Conservation (phyloP, 2,329 filamentous ascomycete species). For the Aspergillus niger region DNA sequence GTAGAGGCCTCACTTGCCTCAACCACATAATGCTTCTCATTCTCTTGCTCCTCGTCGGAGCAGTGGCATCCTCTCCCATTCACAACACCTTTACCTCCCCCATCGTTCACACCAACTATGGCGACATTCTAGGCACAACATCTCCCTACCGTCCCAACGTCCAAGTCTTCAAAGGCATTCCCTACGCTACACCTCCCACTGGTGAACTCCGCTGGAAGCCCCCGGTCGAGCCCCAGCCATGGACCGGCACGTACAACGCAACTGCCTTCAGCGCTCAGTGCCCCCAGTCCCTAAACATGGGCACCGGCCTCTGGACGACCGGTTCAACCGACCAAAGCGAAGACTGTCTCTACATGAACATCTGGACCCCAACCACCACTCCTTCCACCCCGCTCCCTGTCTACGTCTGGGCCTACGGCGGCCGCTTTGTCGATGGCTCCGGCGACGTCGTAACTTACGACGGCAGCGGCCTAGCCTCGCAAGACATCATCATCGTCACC, state of each 20-base stretch:
- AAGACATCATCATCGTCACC: slow-evolving; percentile 24
- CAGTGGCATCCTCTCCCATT: too few relatives aligned
- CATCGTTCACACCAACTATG: slow-evolving; percentile 17
- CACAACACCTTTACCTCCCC: background rate
- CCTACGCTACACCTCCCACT: slow-evolving; percentile 17
- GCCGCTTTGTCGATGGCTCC: slow-evolving; percentile 17
- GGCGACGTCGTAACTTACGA: slow-evolving; percentile 22
- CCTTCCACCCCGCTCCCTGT: slow-evolving; percentile 23
- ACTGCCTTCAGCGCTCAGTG: slow-evolving; percentile 24
- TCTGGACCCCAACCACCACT: slow-evolving; percentile 26
- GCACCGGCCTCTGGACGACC: slow-evolving; percentile 20
- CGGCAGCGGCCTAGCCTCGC: slow-evolving; percentile 20
- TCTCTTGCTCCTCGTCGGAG: too few relatives aligned
- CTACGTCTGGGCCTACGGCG: slow-evolving; percentile 23
- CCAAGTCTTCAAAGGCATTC: slow-evolving; percentile 28
- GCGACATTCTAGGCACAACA: slow-evolving; percentile 23
- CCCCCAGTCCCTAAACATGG: slow-evolving; percentile 20
- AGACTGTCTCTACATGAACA: slow-evolving; percentile 26
- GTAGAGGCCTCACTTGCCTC: too few relatives aligned
- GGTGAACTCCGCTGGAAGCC: slow-evolving; percentile 11
- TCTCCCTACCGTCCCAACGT: slow-evolving; percentile 22
- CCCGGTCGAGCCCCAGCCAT: slow-evolving; percentile 1
- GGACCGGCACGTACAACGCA: slow-evolving; percentile 16
- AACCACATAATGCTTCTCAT: too few relatives aligned
- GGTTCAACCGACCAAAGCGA: slow-evolving; percentile 37